A percentile compares a stretch with the other conserved stretches of the same genome.
These are phyloP conservation scores for Breviolum minutum DNA, from an alignment of 73 alveolate genomes.

Conservation along the genomic window DNA sequence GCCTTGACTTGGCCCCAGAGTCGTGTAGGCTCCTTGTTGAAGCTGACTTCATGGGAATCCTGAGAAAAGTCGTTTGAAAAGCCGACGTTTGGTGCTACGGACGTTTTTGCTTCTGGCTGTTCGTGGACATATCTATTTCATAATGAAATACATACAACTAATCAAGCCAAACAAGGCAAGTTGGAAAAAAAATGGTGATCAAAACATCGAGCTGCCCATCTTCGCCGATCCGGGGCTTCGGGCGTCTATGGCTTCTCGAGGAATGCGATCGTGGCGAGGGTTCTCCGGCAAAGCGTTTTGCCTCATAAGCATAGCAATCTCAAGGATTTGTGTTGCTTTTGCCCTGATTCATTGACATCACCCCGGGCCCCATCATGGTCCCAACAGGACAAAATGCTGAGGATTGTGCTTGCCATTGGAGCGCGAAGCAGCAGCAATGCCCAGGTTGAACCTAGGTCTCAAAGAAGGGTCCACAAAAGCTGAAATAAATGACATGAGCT, in stretches of 20 bases:
- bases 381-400: background rate
- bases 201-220: background rate
- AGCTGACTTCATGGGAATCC: conserved; percentile 79
- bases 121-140: too few species aligned
- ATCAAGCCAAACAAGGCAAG: too few species aligned
- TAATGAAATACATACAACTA: too few species aligned
- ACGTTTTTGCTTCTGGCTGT: too few species aligned
- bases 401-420: conserved; percentile 69
- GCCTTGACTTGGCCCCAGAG: conserved; percentile 94
- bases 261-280: conserved; percentile 84
- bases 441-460: conserved; percentile 81
- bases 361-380: too few species aligned
- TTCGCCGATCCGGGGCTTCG: background rate
- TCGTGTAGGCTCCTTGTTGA: conserved; percentile 60
- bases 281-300: conserved; percentile 81
- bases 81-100: background rate
- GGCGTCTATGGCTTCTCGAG: conserved; percentile 60
- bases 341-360: too few species aligned
- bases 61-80: background rate
- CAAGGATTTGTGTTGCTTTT: background rate
- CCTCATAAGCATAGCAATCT: background rate
- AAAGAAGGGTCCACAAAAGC: background rate
- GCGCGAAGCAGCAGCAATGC: conserved; percentile 69
- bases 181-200: too few species aligned
- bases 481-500: too few species aligned